Evolutionary conservation across 805 yeast species (phyloP), one percentile per base, ranked within the genome.

Genomic region (Kodamaea sagamina): DNA sequence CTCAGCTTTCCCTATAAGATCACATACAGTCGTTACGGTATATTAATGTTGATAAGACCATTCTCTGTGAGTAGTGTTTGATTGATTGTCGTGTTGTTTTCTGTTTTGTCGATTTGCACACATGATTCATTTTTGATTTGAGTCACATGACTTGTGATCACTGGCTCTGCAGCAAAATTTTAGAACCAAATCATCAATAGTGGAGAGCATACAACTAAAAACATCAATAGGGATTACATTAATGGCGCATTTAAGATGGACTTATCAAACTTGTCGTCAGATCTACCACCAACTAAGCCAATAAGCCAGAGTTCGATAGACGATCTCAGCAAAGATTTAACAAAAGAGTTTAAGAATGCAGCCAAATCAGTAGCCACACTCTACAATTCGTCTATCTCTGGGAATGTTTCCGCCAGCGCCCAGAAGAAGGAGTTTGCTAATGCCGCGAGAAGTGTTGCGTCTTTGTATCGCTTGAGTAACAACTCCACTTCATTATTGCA

Each of bases 21-120:
- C n/a, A 59, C 68, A 41, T 71, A 77, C 85, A 82, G 55, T 82
- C 88, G 42, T 75, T 77, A 54, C 88, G 71, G 58, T 78, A 82
- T 15, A 83, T 78, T 38, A 82, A 64, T 0, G 89, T 83, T 1
- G 88, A 82, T 53, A 75, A 75, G 49, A 83, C 85, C 88, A 83
- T 81, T 15, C 6, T 29, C 34, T 9, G 18, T 5, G 29, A 28
- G 12, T 15, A 9, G 4, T 2, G 13, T 6, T 11, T 29, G 34
- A 28, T 28, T 28, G 7, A 29, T 29, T 29, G 34, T 40, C 34
- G 36, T 35, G 38, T 35, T 35, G 38, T 21, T 24, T 24, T 35
- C 28, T 35, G 24, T 39, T 39, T 39, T 32, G 7, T 31, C 11
- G 19, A 29, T 18, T 17, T 19, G 36, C 19, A 13, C 36, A 32